A percentile compares a stretch with the other conserved stretches of the same genome.
phyloP scores from a whole-genome alignment of 106 monocot species.

The Agapanthus africanus region DNA sequence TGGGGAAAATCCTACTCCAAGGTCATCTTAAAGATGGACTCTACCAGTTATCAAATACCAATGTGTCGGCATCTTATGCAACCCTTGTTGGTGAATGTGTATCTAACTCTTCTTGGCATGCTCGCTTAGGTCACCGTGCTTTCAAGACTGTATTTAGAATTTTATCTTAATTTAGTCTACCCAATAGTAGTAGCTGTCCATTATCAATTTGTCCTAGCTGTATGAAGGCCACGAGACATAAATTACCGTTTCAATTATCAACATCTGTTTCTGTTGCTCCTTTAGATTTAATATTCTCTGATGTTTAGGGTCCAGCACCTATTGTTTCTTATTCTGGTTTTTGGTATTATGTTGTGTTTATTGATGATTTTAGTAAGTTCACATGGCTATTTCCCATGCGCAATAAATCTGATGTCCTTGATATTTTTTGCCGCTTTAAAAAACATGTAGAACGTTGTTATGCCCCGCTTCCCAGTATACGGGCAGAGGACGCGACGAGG shows the following conservation, averaged over 20 bases:
- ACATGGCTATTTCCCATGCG: no score
- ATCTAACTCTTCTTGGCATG: background rate
- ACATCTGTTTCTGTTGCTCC: background rate
- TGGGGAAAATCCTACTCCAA: background rate
- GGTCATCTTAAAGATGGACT: constrained; percentile 1
- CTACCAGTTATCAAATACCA: background rate
- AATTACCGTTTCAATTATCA: background rate
- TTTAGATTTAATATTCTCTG: background rate
- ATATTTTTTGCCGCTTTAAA: background rate
- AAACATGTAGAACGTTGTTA: background rate
- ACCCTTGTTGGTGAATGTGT: background rate
- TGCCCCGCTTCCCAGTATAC: no score
- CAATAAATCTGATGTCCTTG: no score
- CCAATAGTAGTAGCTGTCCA: background rate
- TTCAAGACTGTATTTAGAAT: background rate
- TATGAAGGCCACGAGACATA: background rate
- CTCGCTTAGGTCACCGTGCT: no score
- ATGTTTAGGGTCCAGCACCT: background rate
- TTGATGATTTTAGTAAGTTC: no score
- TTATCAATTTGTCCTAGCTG: background rate
- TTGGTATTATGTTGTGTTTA: no score
- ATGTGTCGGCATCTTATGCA: background rate
- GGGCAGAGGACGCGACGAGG: no score
- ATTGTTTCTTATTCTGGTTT: no score
- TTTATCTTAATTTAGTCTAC: background rate